Conservation (phyloP, 768 basidiomycete genomes). For the Mycena venus region DNA sequence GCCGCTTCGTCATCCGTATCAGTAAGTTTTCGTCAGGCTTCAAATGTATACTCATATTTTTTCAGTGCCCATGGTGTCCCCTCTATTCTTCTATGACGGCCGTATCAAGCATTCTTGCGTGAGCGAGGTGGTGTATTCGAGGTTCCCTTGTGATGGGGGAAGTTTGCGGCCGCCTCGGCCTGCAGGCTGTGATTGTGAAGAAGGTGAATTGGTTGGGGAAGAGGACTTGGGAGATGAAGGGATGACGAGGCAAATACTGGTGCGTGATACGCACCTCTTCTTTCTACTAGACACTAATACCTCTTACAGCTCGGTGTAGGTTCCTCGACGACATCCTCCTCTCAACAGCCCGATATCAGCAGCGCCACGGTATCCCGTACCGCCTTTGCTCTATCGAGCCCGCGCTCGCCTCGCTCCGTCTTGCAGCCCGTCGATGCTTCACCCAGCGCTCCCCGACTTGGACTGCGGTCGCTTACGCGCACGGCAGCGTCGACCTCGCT, state of each 20-base stretch:
- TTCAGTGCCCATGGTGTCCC: neutral
- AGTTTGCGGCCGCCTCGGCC: neutral
- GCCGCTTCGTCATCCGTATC: neutral
- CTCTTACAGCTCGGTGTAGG: neutral
- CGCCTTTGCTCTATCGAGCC: too few relatives aligned
- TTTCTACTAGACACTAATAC: too few relatives aligned
- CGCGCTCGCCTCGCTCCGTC: too few relatives aligned
- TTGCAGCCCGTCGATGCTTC: too few relatives aligned
- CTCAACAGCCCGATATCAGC: too few relatives aligned
- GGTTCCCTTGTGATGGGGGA: neutral
- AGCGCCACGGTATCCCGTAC: too few relatives aligned
- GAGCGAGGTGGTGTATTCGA: too few relatives aligned
- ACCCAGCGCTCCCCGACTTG: too few relatives aligned
- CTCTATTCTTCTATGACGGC: neutral
- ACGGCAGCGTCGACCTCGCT: neutral
- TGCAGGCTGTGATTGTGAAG: neutral
- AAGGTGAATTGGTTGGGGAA: neutral
- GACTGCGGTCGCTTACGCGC: neutral
- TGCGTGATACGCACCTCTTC: neutral
- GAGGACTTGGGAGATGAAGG: neutral
- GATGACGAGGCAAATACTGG: neutral
- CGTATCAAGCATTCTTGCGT: neutral
- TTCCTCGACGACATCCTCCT: neutral
- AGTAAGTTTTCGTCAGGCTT: neutral
- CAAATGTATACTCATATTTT: neutral